Conservation (phyloP, 129 eudicot genomes). For the Kitagawia praeruptora region DNA sequence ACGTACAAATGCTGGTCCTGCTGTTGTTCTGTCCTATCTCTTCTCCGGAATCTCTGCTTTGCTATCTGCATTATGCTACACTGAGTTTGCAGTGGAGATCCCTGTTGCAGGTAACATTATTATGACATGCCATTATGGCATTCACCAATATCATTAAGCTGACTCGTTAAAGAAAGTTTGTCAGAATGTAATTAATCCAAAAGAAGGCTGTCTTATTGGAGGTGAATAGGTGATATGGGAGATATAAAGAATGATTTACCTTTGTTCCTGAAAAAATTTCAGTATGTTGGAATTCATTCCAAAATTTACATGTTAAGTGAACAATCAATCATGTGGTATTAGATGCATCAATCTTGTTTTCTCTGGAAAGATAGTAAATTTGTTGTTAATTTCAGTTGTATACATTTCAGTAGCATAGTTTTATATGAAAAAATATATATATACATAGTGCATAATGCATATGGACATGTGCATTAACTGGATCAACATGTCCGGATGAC, state of each 20-base stretch:
- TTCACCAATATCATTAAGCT: not conserved
- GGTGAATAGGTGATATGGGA: not conserved
- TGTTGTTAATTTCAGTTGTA: not conserved
- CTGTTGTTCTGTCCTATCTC: constrained; percentile 60
- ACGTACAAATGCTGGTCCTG: constrained; percentile 44
- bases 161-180: not conserved
- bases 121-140: not conserved
- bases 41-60: constrained; percentile 73
- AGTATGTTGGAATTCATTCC: not conserved
- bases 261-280: not conserved
- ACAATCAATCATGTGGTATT: not conserved
- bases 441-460: too few relatives aligned
- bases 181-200: not conserved
- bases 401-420: not conserved
- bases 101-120: constrained; percentile 69
- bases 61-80: constrained; percentile 79
- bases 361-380: not conserved
- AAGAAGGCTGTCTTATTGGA: not conserved
- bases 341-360: not conserved
- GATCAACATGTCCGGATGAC: too few relatives aligned
- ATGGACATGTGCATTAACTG: too few relatives aligned
- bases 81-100: constrained; percentile 83
- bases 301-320: not conserved
- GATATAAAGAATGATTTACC: not conserved
- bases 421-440: too few relatives aligned